A percentile compares a stretch with the other conserved stretches of the same genome.
phyloP scores from a whole-genome alignment of 2,329 filamentous ascomycete genomes.

The Xylariaceae sp. region DNA sequence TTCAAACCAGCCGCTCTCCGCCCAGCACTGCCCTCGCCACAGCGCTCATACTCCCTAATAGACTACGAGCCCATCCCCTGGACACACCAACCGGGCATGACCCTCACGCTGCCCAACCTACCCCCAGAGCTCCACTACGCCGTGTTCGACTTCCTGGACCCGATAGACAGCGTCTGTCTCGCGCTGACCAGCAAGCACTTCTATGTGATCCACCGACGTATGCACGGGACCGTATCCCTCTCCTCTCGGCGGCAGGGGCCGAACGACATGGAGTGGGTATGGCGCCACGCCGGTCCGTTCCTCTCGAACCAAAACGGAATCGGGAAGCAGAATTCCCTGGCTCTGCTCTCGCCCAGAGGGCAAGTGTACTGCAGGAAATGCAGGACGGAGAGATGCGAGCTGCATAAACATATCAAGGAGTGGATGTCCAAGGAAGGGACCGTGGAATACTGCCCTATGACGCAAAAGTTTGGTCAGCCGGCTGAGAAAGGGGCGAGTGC shows the following conservation, averaged over 20 bases:
- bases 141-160: constrained; percentile 60
- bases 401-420: constrained; percentile 57
- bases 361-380: constrained; percentile 62
- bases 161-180: constrained; percentile 60
- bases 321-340: constrained; percentile 33
- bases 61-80: constrained; percentile 54
- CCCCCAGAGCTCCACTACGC: constrained; percentile 57
- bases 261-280: constrained; percentile 62
- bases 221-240: constrained; percentile 55
- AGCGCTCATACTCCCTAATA: constrained; percentile 58
- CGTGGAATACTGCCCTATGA: constrained; percentile 59
- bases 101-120: constrained; percentile 47
- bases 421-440: constrained; percentile 49
- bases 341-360: constrained; percentile 50
- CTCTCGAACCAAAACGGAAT: constrained; percentile 21
- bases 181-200: constrained; percentile 56
- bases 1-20: constrained; percentile 21
- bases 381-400: constrained; percentile 56
- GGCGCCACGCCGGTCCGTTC: constrained; percentile 51
- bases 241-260: constrained; percentile 55
- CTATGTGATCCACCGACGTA: constrained; percentile 54
- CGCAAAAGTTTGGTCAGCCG: constrained; percentile 50
- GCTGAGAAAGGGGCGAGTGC: constrained; percentile 44
- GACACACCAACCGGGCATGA: constrained; percentile 44
- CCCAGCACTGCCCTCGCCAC: constrained; percentile 42